phyloP scores from a whole-genome alignment of 1,284 basidiomycete genomes.

The Leccinum fallax region DNA sequence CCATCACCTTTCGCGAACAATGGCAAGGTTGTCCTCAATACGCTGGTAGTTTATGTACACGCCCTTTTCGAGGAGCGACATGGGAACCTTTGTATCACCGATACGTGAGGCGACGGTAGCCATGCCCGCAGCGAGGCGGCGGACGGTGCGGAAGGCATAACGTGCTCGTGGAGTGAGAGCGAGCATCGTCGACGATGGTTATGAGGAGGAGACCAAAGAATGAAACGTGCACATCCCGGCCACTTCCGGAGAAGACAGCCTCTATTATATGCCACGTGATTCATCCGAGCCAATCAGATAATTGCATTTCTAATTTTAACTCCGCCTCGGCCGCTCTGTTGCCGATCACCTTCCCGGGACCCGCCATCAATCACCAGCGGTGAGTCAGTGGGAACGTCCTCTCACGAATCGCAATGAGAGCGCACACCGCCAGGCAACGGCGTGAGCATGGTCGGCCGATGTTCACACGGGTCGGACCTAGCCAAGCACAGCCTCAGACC shows the following conservation, averaged over 20 bases:
- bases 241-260: slow-evolving; percentile 16
- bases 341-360: not conserved
- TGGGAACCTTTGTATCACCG: slow-evolving; percentile 90
- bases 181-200: slow-evolving; percentile 58
- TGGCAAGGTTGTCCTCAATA: slow-evolving; percentile 91
- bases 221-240: slow-evolving; percentile 27
- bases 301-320: slow-evolving; percentile 25
- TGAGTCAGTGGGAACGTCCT: not conserved
- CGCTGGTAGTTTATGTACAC: slow-evolving; percentile 97
- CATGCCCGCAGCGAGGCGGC: slow-evolving; percentile 70
- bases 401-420: not conserved
- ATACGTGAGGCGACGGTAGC: slow-evolving; percentile 81
- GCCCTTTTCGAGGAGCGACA: slow-evolving; percentile 87
- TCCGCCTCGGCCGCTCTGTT: slow-evolving; percentile 11
- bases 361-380: not conserved
- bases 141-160: slow-evolving; percentile 56
- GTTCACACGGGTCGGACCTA: not conserved
- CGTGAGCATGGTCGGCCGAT: not conserved
- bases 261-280: slow-evolving; percentile 30
- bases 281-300: slow-evolving; percentile 28
- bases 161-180: slow-evolving; percentile 64
- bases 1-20: slow-evolving; percentile 80
- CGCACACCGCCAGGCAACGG: not conserved
- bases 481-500: not conserved
- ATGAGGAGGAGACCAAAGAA: slow-evolving; percentile 9